Conservation (phyloP, 192 early-diverging fungal genomes). For the Pecoramyces ruminantium region DNA sequence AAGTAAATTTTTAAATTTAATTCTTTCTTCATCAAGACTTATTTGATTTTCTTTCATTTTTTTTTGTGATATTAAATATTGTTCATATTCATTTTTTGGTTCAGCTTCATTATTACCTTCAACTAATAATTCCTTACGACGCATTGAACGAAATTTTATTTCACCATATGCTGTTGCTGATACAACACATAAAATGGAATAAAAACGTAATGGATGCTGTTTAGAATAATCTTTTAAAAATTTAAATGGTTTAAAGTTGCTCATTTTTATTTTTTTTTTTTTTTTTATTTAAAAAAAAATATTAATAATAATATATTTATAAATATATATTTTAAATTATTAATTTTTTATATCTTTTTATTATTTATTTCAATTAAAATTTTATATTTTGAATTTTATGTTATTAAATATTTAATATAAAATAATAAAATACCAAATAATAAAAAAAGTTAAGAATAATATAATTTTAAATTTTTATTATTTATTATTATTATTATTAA, state of each 20-base stretch:
- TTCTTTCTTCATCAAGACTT: neutral
- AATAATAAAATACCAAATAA: too few species aligned
- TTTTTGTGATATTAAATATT: neutral
- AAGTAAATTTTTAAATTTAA: neutral
- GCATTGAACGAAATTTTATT: neutral
- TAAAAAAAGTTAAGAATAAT: too few species aligned
- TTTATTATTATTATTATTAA: too few species aligned
- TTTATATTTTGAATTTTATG: too few species aligned
- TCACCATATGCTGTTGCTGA: neutral
- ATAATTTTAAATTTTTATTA: too few species aligned
- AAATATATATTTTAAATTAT: too few species aligned
- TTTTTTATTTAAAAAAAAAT: too few species aligned
- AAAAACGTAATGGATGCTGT: neutral
- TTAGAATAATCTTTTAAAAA: neutral
- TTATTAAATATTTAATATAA: too few species aligned
- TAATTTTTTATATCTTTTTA: too few species aligned
- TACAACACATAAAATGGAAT: neutral
- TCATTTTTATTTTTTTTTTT: neutral
- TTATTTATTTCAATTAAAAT: too few species aligned
- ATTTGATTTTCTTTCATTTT: neutral
- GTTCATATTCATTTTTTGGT: neutral
- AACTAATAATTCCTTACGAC: neutral
- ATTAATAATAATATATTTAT: too few species aligned
- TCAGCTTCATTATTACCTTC: neutral
- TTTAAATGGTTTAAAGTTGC: neutral